Conservation (phyloP, 2,329 filamentous ascomycete species). For the Lasiodiplodia hormozganensis region DNA sequence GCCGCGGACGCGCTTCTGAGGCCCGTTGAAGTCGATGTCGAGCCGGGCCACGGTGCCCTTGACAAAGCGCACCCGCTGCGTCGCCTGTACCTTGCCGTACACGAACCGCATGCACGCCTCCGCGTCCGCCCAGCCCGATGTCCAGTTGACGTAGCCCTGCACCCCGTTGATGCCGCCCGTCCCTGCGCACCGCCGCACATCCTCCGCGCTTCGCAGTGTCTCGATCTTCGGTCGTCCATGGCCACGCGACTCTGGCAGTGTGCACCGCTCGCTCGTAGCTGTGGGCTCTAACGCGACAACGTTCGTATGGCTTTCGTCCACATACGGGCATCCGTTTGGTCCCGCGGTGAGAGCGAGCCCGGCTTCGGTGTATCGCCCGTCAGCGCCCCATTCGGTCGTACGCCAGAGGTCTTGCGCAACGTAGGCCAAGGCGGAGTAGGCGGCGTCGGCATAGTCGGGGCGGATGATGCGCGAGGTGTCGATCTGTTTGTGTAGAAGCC, state of each 20-base stretch:
- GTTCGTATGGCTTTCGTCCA: slow-evolving; percentile 45
- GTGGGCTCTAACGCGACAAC: slow-evolving; percentile 40
- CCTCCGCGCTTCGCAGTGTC: slow-evolving; percentile 45
- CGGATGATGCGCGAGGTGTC: slow-evolving; percentile 69
- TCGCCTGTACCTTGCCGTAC: slow-evolving; percentile 60
- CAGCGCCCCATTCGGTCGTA: slow-evolving; percentile 62
- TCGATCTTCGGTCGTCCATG: slow-evolving; percentile 38
- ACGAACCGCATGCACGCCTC: slow-evolving; percentile 73
- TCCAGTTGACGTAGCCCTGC: slow-evolving; percentile 75
- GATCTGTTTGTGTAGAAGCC: slow-evolving; percentile 44
- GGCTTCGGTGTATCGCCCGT: slow-evolving; percentile 73
- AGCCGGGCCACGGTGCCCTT: slow-evolving; percentile 57
- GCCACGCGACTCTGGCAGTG: slow-evolving; percentile 35
- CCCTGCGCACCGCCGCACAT: slow-evolving; percentile 49
- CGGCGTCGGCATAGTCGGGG: slow-evolving; percentile 80
- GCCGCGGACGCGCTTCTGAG: slow-evolving; percentile 58
- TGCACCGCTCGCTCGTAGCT: slow-evolving; percentile 13
- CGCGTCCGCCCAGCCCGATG: slow-evolving; percentile 82
- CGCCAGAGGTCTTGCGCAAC: slow-evolving; percentile 75
- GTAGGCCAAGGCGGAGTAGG: slow-evolving; percentile 77
- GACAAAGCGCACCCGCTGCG: slow-evolving; percentile 60
- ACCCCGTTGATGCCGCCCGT: slow-evolving; percentile 59
- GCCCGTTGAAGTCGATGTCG: slow-evolving; percentile 42
- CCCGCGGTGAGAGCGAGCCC: slow-evolving; percentile 72
- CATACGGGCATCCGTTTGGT: slow-evolving; percentile 52